phyloP scores from a whole-genome alignment of 306 rosid species.

The Benincasa hispida region DNA sequence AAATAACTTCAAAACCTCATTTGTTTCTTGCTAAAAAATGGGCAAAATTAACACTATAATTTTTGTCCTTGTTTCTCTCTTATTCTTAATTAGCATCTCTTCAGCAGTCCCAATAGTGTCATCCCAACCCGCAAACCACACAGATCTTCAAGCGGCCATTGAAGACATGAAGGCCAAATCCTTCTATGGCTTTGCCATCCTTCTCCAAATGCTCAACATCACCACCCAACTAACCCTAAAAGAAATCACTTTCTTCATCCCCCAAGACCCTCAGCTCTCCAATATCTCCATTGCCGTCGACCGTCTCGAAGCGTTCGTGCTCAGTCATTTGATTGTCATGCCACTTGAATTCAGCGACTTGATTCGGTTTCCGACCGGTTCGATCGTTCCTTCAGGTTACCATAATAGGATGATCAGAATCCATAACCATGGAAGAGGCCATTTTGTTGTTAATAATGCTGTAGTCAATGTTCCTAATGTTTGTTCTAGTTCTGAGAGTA shows the following conservation, averaged over 20 bases:
- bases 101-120: not conserved
- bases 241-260: conserved; percentile 40
- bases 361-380: conserved; percentile 47
- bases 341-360: conserved; percentile 34
- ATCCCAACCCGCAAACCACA: conserved; percentile 11
- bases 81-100: conserved; percentile 14
- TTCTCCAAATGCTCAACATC: conserved; percentile 43
- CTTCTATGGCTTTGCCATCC: conserved; percentile 42
- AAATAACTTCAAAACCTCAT: not conserved
- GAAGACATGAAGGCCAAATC: conserved; percentile 37
- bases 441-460: conserved; percentile 41
- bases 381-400: conserved; percentile 34
- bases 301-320: conserved; percentile 21
- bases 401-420: conserved; percentile 29
- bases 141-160: conserved; percentile 28
- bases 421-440: conserved; percentile 29
- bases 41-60: not conserved
- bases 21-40: not conserved
- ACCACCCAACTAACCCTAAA: conserved; percentile 17
- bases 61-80: conserved; percentile 15
- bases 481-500: conserved; percentile 27
- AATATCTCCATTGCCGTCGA: conserved; percentile 15
- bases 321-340: conserved; percentile 31
- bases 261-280: conserved; percentile 34
- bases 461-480: conserved; percentile 28